Evolutionary conservation across 805 yeast genomes (phyloP).

Genomic region (Yamadazyma endophytica): DNA sequence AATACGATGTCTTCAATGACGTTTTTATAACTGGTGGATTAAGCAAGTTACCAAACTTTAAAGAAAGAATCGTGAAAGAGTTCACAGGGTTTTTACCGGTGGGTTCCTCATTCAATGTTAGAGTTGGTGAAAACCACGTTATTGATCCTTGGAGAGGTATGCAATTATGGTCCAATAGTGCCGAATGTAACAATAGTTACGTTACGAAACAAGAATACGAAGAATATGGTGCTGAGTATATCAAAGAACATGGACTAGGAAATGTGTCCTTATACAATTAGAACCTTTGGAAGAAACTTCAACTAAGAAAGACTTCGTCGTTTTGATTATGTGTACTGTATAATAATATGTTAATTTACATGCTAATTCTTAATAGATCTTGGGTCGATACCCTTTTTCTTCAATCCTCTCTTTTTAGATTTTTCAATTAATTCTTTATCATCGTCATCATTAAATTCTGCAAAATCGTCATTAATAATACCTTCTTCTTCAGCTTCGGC

Average conservation of each 20-base stretch:
- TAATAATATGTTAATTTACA: background rate
- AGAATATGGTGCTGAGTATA: slow-evolving; percentile 86
- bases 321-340: background rate
- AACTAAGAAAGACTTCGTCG: background rate
- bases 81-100: slow-evolving; percentile 68
- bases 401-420: slow-evolving; percentile 59
- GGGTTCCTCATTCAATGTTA: slow-evolving; percentile 55
- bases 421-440: slow-evolving; percentile 71
- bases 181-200: slow-evolving; percentile 42
- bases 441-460: slow-evolving; percentile 70
- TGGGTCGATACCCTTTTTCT: slow-evolving; percentile 73
- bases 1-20: slow-evolving; percentile 51
- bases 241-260: slow-evolving; percentile 81
- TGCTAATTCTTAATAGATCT: slow-evolving; percentile 25
- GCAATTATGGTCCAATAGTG: slow-evolving; percentile 67
- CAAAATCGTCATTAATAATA: slow-evolving; percentile 81
- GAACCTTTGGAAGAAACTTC: background rate
- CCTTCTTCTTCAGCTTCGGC: slow-evolving; percentile 79
- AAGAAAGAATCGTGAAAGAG: slow-evolving; percentile 64
- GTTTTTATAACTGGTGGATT: slow-evolving; percentile 87
- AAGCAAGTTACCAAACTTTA: slow-evolving; percentile 60
- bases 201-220: slow-evolving; percentile 72
- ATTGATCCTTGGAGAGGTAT: slow-evolving; percentile 93
- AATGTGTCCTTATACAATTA: slow-evolving; percentile 37
- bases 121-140: slow-evolving; percentile 62